Evolutionary conservation across 129 eudicot species (phyloP).

Genomic region (Gnaphalium uliginosum): DNA sequence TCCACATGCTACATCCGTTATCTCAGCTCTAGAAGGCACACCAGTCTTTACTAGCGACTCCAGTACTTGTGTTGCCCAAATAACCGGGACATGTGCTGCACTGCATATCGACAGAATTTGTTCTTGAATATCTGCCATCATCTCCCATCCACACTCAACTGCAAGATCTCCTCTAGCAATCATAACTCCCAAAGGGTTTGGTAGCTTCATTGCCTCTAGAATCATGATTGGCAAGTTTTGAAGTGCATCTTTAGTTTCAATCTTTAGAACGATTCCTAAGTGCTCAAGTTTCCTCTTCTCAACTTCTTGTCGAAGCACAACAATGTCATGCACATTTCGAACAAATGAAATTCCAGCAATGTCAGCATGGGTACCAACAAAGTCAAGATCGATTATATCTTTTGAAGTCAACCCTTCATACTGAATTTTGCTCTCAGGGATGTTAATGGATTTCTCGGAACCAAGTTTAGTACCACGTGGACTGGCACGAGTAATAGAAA

Average conservation of each 20-base stretch:
- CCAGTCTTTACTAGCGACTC: conserved; percentile 79
- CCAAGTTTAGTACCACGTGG: conserved; percentile 70
- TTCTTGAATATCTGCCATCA: conserved; percentile 70
- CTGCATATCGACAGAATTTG: conserved; percentile 58
- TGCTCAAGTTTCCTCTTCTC: conserved; percentile 44
- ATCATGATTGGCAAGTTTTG: conserved; percentile 52
- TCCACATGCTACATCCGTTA: conserved; percentile 74
- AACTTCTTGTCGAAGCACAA: conserved; percentile 53
- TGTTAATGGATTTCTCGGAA: conserved; percentile 77
- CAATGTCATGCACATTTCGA: conserved; percentile 53
- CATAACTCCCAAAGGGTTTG: conserved; percentile 80
- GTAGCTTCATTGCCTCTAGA: conserved; percentile 70
- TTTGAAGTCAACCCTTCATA: conserved; percentile 80
- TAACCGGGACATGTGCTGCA: conserved; percentile 79
- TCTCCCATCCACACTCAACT: conserved; percentile 87
- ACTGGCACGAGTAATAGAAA: conserved; percentile 68
- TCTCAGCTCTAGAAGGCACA: conserved; percentile 79
- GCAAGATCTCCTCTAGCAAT: conserved; percentile 94
- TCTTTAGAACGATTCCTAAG: conserved; percentile 63
- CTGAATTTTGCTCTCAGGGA: conserved; percentile 63
- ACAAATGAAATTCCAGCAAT: conserved; percentile 78
- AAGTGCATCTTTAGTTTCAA: conserved; percentile 69
- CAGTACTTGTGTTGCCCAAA: conserved; percentile 80
- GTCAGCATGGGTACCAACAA: conserved; percentile 76
- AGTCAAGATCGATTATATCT: conserved; percentile 72